Conservation (phyloP, 2,329 filamentous ascomycete genomes). For the Salinomyces thailandicus region DNA sequence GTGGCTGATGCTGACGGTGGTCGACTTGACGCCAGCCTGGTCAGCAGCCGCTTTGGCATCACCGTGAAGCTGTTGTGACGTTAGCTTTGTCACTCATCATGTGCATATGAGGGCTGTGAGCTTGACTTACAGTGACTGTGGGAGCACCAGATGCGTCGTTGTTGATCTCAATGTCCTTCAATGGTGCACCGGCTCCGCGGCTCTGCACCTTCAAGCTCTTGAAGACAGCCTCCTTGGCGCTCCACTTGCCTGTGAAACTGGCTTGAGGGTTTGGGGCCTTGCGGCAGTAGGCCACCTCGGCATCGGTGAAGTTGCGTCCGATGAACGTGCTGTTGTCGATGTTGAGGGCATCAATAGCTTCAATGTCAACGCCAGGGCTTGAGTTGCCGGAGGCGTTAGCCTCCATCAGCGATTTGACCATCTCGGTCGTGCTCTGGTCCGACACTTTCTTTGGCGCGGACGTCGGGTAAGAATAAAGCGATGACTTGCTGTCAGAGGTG, state of each 20-base stretch:
- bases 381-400: conserved; percentile 48
- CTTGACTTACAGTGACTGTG: conserved; percentile 62
- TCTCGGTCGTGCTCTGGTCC: conserved; percentile 57
- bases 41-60: conserved; percentile 74
- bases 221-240: conserved; percentile 96
- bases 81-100: neutral
- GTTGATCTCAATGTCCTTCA: conserved; percentile 91
- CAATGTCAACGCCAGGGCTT: conserved; percentile 88
- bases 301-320: conserved; percentile 81
- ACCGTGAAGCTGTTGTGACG: conserved; percentile 59
- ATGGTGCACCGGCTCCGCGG: conserved; percentile 74
- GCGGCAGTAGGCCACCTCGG: conserved; percentile 78
- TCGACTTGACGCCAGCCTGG: conserved; percentile 73
- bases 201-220: conserved; percentile 85
- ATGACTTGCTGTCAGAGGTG: conserved; percentile 72
- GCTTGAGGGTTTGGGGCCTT: conserved; percentile 70
- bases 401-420: conserved; percentile 66
- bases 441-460: conserved; percentile 56
- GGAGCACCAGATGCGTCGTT: conserved; percentile 75
- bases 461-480: conserved; percentile 61
- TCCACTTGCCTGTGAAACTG: conserved; percentile 92
- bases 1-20: conserved; percentile 92
- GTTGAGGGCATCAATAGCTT: conserved; percentile 78
- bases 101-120: neutral
- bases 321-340: conserved; percentile 90